Conservation (phyloP, 805 yeast genomes). For the Cyberlindnera petersonii region DNA sequence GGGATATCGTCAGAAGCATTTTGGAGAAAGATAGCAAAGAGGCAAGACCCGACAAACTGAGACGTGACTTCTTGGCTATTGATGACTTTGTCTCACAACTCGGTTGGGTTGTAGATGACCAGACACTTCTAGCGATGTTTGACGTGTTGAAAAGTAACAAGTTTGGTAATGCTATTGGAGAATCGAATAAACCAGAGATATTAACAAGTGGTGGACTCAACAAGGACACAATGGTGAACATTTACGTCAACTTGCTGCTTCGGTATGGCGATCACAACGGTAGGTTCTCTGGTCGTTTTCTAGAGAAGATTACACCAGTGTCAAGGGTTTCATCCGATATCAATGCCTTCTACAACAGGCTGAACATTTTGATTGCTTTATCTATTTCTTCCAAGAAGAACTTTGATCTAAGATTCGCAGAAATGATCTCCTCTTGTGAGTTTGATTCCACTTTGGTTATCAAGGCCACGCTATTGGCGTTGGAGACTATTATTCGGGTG, state of each 20-base stretch:
- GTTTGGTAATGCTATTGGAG: constrained; percentile 21
- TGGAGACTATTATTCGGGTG: constrained; percentile 8
- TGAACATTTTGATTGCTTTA: constrained; percentile 20
- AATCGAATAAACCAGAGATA: constrained; percentile 9
- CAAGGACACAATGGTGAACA: constrained; percentile 16
- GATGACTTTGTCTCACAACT: constrained; percentile 6
- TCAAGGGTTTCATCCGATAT: constrained; percentile 16
- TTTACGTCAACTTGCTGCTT: constrained; percentile 19
- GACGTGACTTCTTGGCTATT: constrained; percentile 9
- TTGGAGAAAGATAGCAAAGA: neutral
- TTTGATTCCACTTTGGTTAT: constrained; percentile 3
- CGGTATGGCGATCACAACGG: constrained; percentile 2
- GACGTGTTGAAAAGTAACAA: constrained; percentile 21
- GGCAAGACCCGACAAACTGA: constrained; percentile 2
- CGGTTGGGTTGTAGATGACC: constrained; percentile 18
- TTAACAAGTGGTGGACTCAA: constrained; percentile 8
- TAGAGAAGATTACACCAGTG: constrained; percentile 24
- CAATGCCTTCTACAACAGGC: constrained; percentile 21
- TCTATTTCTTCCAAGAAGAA: constrained; percentile 15
- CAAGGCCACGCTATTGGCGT: constrained; percentile 9
- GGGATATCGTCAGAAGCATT: constrained; percentile 11
- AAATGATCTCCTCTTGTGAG: constrained; percentile 13
- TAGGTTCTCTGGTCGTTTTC: constrained; percentile 13
- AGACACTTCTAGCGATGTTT: constrained; percentile 14
- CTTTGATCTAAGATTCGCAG: constrained; percentile 17